Evolutionary conservation across 768 basidiomycete genomes (phyloP), one percentile per base, ranked within the genome.

Genomic region (Kwoniella sp.): DNA sequence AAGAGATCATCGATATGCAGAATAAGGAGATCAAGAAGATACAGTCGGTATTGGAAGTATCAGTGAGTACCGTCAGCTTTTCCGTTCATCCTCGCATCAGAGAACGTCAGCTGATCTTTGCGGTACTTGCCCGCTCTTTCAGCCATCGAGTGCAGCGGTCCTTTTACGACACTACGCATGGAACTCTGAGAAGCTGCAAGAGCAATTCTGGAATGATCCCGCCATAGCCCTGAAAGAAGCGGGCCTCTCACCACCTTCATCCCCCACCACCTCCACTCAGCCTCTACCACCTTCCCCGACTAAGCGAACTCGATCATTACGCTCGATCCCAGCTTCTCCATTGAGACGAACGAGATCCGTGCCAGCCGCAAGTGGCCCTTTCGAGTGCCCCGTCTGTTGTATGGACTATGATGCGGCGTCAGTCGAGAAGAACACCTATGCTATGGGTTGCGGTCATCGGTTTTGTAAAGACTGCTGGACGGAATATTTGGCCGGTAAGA

Each of bases 131-230:
- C 7, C 17, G 8, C 17, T 19, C 24, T 19, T 22, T 25, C 46
- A 59, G 62, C 21, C 77, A 93, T 85, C 85, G 71, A 85, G 85
- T 1, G 93, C 93, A 3, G 84, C 87, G 1, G 82, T 93, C 29
- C 84, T 99, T 6, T 82, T 99, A 63, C 87, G 93, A 27, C 82
- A 90, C 81, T 86, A 89, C 83, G 83, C 85, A 59, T 99, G 96
- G 96, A 98, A 98, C 84, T 91, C 91, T 77, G 96, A 99, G 78
- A 88, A 88, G 60, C 85, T 99, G 22, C 91, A 92, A 70, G 95
- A 98, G 82, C 90, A 91, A 79, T 98, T 91, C 81, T 96, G 96
- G 92, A 95, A 97, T 72, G 90, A 92, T 64, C 86, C 91, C 0
- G 83, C 86, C 21, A 81, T 82, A 8, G 85, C 93, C 17, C 85